phyloP scores from a whole-genome alignment of 2,329 filamentous ascomycete genomes.

The Camillea tinctor region DNA sequence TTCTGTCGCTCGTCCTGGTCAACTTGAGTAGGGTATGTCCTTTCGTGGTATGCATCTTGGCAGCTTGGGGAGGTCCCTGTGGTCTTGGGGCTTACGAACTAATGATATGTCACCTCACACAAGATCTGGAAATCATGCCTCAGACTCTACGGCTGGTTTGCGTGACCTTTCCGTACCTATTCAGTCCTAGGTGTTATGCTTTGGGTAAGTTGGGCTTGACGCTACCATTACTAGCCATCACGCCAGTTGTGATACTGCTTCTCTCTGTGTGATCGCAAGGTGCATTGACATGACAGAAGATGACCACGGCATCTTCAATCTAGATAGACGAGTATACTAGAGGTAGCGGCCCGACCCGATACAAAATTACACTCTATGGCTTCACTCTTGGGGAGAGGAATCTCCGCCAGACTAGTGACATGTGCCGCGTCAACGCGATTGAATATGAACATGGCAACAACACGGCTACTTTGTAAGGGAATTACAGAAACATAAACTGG shows the following conservation, averaged over 20 bases:
- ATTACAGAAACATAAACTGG: not conserved
- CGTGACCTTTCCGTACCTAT: constrained; percentile 28
- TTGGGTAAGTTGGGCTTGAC: constrained; percentile 26
- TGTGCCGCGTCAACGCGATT: not conserved
- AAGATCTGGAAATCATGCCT: constrained; percentile 46
- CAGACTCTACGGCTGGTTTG: constrained; percentile 30
- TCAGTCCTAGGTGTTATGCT: constrained; percentile 19
- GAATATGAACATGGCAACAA: not conserved
- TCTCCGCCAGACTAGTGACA: not conserved
- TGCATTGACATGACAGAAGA: constrained; percentile 23
- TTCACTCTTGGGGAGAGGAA: not conserved
- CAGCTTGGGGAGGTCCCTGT: constrained; percentile 8
- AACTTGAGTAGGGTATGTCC: not conserved
- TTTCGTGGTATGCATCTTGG: constrained; percentile 11
- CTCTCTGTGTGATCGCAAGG: constrained; percentile 25
- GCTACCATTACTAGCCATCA: constrained; percentile 4
- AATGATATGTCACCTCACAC: constrained; percentile 50
- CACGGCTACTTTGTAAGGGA: not conserved
- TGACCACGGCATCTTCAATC: constrained; percentile 18
- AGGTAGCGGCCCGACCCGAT: constrained; percentile 32
- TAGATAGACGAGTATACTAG: constrained; percentile 19
- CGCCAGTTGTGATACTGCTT: constrained; percentile 27
- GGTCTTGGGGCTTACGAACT: constrained; percentile 27
- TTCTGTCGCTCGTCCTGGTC: not conserved
- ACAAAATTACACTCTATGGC: constrained; percentile 1